Evolutionary conservation across 306 rosid species (phyloP).

Genomic region (Cucurbita maxima): DNA sequence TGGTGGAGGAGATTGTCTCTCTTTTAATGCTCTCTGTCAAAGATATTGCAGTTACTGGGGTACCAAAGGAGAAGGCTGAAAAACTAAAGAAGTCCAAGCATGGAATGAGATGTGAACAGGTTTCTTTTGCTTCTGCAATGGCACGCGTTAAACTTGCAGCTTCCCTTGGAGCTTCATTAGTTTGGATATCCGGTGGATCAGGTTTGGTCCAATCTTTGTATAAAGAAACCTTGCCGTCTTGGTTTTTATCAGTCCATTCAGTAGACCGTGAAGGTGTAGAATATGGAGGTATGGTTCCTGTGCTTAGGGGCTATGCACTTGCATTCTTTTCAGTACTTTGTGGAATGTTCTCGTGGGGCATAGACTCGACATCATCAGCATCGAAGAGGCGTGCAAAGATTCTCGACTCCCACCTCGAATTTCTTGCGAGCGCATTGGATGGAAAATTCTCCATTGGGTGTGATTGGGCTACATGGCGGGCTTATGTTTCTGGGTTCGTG

Average conservation of each 20-base stretch:
- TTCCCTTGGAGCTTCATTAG: constrained; percentile 62
- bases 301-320: constrained; percentile 65
- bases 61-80: constrained; percentile 33
- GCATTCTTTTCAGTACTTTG: constrained; percentile 61
- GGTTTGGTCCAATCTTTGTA: constrained; percentile 52
- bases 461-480: constrained; percentile 47
- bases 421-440: constrained; percentile 49
- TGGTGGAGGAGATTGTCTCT: constrained; percentile 62
- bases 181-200: constrained; percentile 81
- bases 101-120: constrained; percentile 54
- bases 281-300: constrained; percentile 43
- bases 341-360: constrained; percentile 71
- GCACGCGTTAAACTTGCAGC: constrained; percentile 67
- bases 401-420: constrained; percentile 50
- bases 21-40: constrained; percentile 56
- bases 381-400: constrained; percentile 42
- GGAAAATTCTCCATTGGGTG: constrained; percentile 45
- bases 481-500: constrained; percentile 57
- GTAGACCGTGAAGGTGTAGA: constrained; percentile 38
- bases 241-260: constrained; percentile 49
- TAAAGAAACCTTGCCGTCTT: constrained; percentile 65
- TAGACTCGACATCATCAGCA: constrained; percentile 26
- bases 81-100: constrained; percentile 43
- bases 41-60: constrained; percentile 52
- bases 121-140: constrained; percentile 61